These are phyloP conservation scores for Lepidium sativum DNA, from an alignment of 345 rosid genomes.

Conservation along the genomic window DNA sequence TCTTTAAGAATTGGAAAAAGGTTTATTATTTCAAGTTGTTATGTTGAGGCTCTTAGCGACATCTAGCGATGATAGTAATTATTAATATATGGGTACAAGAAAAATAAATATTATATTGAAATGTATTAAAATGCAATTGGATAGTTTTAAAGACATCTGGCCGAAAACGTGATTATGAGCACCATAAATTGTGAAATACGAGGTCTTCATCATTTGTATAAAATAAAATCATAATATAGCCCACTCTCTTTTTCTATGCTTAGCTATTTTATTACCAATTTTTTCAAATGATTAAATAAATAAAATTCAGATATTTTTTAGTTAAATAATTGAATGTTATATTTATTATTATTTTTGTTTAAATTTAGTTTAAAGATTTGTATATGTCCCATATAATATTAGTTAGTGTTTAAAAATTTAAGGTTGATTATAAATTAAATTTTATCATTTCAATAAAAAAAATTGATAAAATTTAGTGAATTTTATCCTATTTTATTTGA, in stretches of 20 bases:
- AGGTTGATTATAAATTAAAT: too few relatives aligned
- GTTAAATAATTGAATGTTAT: too few relatives aligned
- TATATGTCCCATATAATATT: too few relatives aligned
- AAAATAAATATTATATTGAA: neutral
- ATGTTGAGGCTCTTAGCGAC: neutral
- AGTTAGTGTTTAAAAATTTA: too few relatives aligned
- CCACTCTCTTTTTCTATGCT: neutral
- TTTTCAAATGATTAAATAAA: too few relatives aligned
- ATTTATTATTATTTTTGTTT: too few relatives aligned
- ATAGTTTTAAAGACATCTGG: slow-evolving; percentile 4
- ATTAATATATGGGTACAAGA: neutral
- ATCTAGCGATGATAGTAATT: neutral
- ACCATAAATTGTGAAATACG: slow-evolving; percentile 8
- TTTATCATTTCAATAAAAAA: too few relatives aligned
- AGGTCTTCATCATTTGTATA: slow-evolving; percentile 1
- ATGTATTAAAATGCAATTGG: neutral
- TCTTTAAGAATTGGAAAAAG: neutral
- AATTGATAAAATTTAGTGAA: too few relatives aligned
- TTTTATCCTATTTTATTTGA: too few relatives aligned
- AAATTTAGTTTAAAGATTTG: too few relatives aligned
- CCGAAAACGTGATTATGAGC: slow-evolving; percentile 15
- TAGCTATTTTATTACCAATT: neutral
- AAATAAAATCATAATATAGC: neutral
- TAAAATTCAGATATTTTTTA: too few relatives aligned
- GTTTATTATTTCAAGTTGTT: neutral